Evolutionary conservation across 2,329 filamentous ascomycete genomes (phyloP).

Genomic region (Lomentospora prolificans): DNA sequence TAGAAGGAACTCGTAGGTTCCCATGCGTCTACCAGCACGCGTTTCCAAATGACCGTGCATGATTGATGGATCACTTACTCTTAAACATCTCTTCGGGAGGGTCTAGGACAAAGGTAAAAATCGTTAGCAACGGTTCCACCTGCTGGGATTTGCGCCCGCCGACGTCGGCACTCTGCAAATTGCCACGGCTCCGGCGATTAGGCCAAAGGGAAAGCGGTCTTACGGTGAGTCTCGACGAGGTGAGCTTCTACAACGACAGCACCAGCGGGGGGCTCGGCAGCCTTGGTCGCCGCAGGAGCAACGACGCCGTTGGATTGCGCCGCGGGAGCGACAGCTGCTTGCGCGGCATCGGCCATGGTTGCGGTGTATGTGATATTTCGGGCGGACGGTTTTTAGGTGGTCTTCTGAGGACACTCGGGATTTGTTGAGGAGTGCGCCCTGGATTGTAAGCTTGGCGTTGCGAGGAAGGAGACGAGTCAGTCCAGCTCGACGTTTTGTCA

Average conservation of each 20-base stretch:
- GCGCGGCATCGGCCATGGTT: slow-evolving; percentile 3
- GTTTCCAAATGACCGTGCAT: too few species aligned
- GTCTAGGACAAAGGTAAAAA: slow-evolving; percentile 27
- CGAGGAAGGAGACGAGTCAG: neutral
- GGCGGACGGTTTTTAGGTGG: neutral
- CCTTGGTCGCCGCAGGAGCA: neutral
- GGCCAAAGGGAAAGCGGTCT: slow-evolving; percentile 19
- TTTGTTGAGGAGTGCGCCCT: neutral
- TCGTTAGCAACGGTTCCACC: neutral
- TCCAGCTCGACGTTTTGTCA: neutral
- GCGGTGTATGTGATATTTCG: neutral
- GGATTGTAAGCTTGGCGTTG: neutral
- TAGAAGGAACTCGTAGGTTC: too few species aligned
- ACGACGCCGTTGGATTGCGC: neutral
- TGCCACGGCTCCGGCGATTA: neutral
- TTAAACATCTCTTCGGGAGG: slow-evolving; percentile 58
- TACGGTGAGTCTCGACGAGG: slow-evolving; percentile 64
- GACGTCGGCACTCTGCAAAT: neutral
- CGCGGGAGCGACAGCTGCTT: neutral
- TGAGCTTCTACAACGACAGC: slow-evolving; percentile 67
- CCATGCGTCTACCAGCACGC: too few species aligned
- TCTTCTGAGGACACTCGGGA: neutral
- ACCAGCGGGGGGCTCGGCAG: slow-evolving; percentile 10
- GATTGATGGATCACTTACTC: slow-evolving; percentile 37
- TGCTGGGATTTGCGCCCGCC: neutral